Conservation (phyloP, 148 eudicot genomes). For the Arctostaphylos glauca region DNA sequence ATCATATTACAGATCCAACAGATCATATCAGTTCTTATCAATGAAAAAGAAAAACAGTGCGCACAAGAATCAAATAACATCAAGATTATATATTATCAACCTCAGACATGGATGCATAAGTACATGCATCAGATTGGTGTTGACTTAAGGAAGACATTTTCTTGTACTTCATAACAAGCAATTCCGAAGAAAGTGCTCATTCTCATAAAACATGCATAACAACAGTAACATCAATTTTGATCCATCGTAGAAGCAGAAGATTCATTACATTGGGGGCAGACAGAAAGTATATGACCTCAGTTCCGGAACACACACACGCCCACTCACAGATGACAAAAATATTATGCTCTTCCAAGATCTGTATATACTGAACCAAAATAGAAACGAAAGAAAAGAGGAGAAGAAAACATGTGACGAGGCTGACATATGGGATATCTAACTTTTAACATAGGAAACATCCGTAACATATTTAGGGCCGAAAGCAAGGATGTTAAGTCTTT, state of each 20-base stretch:
- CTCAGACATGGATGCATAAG: neutral
- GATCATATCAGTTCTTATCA: neutral
- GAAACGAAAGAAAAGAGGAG: neutral
- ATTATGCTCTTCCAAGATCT: neutral
- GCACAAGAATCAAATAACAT: neutral
- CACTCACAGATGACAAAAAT: neutral
- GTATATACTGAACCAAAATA: neutral
- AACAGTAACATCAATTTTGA: neutral
- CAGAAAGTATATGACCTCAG: neutral
- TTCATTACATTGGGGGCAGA: neutral
- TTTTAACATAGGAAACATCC: neutral
- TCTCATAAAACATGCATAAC: neutral
- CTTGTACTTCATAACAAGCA: neutral
- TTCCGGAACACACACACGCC: neutral
- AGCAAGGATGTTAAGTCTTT: constrained; percentile 10
- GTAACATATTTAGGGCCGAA: neutral
- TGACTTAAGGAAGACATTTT: neutral
- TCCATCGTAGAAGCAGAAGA: neutral
- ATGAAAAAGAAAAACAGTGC: neutral
- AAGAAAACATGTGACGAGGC: neutral
- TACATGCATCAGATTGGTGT: neutral
- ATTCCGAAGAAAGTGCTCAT: neutral
- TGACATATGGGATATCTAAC: neutral
- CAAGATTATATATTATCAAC: neutral
- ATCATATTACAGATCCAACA: neutral